Conservation (phyloP, 1,284 basidiomycete genomes). For the Cerioporus squamosus region DNA sequence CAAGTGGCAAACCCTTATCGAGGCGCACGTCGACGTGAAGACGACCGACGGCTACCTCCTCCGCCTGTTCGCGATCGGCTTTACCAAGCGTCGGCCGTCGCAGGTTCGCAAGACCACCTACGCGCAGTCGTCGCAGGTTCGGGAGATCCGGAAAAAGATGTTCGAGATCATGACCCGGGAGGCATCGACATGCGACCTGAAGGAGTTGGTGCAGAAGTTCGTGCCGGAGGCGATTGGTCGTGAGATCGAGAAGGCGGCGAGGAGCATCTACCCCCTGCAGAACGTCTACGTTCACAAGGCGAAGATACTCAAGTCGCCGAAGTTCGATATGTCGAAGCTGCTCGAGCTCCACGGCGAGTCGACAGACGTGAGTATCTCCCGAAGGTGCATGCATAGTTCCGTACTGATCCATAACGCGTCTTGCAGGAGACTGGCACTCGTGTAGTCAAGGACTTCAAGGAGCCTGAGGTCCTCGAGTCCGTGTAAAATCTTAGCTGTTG, state of each 20-base stretch:
- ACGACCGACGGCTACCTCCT: conserved; percentile 99
- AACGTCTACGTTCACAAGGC: conserved; percentile 99
- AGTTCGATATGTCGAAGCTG: conserved; percentile 94
- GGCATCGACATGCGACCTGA: conserved; percentile 94
- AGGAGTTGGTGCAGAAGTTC: conserved; percentile 99
- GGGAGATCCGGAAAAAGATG: conserved; percentile 99
- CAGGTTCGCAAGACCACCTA: conserved; percentile 99
- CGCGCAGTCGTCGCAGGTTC: conserved; percentile 93
- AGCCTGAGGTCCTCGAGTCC: conserved; percentile 85
- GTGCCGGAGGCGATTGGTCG: conserved; percentile 98
- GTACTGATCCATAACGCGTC: conserved; percentile 21
- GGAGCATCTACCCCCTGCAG: conserved; percentile 97
- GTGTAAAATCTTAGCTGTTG: conserved; percentile 60
- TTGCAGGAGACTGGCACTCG: conserved; percentile 86
- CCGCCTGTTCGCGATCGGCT: conserved; percentile 98
- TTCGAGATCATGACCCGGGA: conserved; percentile 99
- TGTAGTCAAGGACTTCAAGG: conserved; percentile 91
- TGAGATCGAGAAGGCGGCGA: conserved; percentile 98
- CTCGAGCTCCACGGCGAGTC: conserved; percentile 96
- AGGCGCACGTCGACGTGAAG: conserved; percentile 98
- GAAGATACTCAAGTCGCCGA: conserved; percentile 97
- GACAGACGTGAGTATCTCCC: conserved; percentile 70
- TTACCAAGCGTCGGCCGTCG: conserved; percentile 96
- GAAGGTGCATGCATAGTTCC: not conserved
- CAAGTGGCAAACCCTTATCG: conserved; percentile 99